Evolutionary conservation across 2,329 filamentous ascomycete species (phyloP), one percentile per base, ranked within the genome.

Genomic region (Pseudocercospora ulei): DNA sequence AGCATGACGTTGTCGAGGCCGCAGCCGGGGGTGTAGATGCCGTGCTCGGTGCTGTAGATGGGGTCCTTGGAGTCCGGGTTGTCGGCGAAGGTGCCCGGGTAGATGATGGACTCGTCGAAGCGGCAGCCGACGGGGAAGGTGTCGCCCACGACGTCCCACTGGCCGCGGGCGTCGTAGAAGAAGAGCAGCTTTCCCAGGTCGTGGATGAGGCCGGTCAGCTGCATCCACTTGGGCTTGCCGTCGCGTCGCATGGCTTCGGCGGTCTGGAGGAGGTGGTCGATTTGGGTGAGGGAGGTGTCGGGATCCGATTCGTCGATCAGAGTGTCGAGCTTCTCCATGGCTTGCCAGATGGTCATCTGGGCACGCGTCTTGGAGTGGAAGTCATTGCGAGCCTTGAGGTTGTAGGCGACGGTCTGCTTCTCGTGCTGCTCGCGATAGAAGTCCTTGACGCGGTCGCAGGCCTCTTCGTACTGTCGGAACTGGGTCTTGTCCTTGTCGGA

Each of bases 81-180:
- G 38, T 66, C 70, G 45, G 62, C 65, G 63, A 94, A 93, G 14
- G 79, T 84, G 38, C 79, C 75, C 0, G 80, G 77, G 63, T 88
- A 85, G 65, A 93, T 81, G 67, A 88, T 88, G 50, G 72, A 69
- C 43, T 78, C 66, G 56, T 84, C 79, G 57, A 83, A 85, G 46
- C 71, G 73, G 60, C 80, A 84, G 53, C 82, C 82, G 26, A 86
- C 79, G 29, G 80, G 79, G 63, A 87, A 86, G 1, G 81, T 86
- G 62, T 87, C 82, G 41, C 86, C 86, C 16, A 94, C 86, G 2
- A 93, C 85, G 56, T 92, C 85, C 86, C 86, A 94, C 65, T 93
- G 86, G 35, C 85, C 85, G 55, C 80, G 67, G n/a, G 82, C 83
- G 45, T 76, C 82, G 65, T 82, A 82, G 66, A 85, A 82, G 68